Percentiles rank a stretch among this genome's conserved stretches.
Conservation (phyloP, 306 rosid species). For the Sphenostylis stenocarpa region DNA sequence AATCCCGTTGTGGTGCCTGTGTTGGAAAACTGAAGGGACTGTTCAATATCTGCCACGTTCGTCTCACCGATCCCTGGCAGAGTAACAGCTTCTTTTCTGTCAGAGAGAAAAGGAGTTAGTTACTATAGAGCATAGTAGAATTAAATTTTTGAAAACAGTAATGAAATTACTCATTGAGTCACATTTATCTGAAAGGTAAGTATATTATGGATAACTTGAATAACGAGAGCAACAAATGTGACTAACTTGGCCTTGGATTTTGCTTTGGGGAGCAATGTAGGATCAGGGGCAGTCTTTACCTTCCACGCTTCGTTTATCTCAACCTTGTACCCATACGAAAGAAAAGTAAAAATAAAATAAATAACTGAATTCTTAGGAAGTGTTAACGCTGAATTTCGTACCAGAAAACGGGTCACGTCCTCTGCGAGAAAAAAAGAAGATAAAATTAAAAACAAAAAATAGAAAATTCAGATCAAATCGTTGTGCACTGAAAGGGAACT, state of each 20-base stretch:
- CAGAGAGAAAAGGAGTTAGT: not conserved
- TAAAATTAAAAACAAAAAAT: slow-evolving; percentile 1
- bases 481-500: not conserved
- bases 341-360: not conserved
- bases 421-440: slow-evolving; percentile 46
- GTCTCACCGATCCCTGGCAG: slow-evolving; percentile 51
- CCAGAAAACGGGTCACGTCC: slow-evolving; percentile 83
- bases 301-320: slow-evolving; percentile 86
- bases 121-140: not conserved
- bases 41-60: slow-evolving; percentile 54
- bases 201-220: not conserved
- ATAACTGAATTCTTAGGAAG: not conserved
- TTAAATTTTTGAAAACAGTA: not conserved
- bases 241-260: slow-evolving; percentile 78
- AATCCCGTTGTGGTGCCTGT: slow-evolving; percentile 42
- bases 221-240: slow-evolving; percentile 1
- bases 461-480: slow-evolving; percentile 3
- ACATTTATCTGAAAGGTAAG: not conserved
- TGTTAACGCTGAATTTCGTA: slow-evolving; percentile 25
- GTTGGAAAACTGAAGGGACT: slow-evolving; percentile 44
- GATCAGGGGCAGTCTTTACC: slow-evolving; percentile 56
- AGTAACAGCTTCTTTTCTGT: slow-evolving; percentile 71
- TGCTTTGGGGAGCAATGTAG: slow-evolving; percentile 70
- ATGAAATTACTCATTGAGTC: not conserved
- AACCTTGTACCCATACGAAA: slow-evolving; percentile 44